A percentile compares a stretch with the other conserved stretches of the same genome.
These are phyloP conservation scores for Terfezia boudieri DNA, from an alignment of 495 filamentous ascomycete species.

Conservation along the genomic window DNA sequence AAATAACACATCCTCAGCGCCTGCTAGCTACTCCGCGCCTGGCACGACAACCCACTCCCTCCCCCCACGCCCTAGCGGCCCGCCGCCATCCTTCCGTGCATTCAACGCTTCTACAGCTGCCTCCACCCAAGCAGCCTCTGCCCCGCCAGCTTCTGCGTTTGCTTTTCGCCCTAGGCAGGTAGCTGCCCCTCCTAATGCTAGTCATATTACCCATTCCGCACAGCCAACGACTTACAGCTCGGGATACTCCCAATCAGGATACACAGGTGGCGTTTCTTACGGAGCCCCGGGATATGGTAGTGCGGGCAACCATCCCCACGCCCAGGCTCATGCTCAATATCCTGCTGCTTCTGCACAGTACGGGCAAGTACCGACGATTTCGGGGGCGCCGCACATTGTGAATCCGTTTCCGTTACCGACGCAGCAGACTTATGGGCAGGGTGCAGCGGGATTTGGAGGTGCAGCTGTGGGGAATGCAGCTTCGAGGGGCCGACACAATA, in stretches of 20 bases:
- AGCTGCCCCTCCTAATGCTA: constrained; percentile 19
- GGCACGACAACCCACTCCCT: background rate
- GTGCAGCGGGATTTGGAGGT: constrained; percentile 19
- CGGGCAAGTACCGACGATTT: constrained; percentile 20
- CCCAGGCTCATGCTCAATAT: constrained; percentile 25
- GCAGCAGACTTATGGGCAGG: constrained; percentile 2
- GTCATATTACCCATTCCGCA: constrained; percentile 10
- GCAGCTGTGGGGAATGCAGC: constrained; percentile 16
- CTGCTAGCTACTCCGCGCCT: background rate
- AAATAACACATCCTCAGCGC: background rate
- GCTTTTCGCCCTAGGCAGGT: constrained; percentile 44
- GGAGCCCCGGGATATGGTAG: constrained; percentile 4
- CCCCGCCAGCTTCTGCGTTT: constrained; percentile 29
- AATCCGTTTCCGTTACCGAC: constrained; percentile 60
- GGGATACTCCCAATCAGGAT: constrained; percentile 16
- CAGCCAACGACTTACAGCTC: constrained; percentile 10
- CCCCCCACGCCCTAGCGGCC: background rate
- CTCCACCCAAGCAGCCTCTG: background rate
- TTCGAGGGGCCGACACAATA: constrained; percentile 16
- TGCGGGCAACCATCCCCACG: constrained; percentile 24
- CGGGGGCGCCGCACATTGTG: constrained; percentile 47
- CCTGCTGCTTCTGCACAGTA: constrained; percentile 29
- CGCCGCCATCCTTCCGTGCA: background rate
- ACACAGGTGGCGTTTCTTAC: constrained; percentile 17
- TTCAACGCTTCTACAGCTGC: background rate